phyloP scores from a whole-genome alignment of 2,329 filamentous ascomycete species.

The Neocucurbitaria cava region DNA sequence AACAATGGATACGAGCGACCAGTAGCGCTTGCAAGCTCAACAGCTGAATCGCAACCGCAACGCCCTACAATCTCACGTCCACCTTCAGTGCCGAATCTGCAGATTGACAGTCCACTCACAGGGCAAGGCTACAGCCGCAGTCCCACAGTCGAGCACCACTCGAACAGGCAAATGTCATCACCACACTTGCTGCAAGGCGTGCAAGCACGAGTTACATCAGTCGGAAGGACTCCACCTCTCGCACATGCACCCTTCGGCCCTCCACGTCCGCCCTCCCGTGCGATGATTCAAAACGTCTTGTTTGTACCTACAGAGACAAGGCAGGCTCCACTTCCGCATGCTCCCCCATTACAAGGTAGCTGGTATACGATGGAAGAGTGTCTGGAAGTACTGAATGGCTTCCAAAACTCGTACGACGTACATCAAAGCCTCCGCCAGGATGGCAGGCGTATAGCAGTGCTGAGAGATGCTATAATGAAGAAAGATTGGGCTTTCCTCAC shows the following conservation, averaged over 20 bases:
- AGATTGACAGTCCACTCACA: constrained; percentile 7
- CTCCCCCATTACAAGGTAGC: neutral
- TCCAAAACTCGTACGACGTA: constrained; percentile 1
- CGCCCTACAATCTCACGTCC: constrained; percentile 2
- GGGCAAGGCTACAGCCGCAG: constrained; percentile 4
- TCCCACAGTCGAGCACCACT: constrained; percentile 1
- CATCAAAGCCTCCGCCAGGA: constrained; percentile 7
- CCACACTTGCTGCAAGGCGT: constrained; percentile 10
- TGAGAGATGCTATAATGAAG: constrained; percentile 44
- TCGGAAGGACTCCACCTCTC: constrained; percentile 7
- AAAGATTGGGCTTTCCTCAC: constrained; percentile 40
- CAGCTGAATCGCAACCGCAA: neutral
- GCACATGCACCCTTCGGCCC: constrained; percentile 6
- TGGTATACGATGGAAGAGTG: constrained; percentile 26
- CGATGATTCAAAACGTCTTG: neutral
- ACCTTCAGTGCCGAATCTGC: constrained; percentile 4
- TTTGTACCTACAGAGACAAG: neutral
- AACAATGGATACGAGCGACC: neutral
- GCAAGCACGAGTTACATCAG: neutral
- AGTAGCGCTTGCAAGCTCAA: neutral
- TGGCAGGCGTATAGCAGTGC: constrained; percentile 25
- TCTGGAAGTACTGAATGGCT: constrained; percentile 5
- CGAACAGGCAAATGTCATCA: constrained; percentile 5
- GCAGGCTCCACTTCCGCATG: neutral
- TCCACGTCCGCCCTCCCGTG: neutral